Evolutionary conservation across 306 rosid species (phyloP).

Genomic region (Nissolia schottii): DNA sequence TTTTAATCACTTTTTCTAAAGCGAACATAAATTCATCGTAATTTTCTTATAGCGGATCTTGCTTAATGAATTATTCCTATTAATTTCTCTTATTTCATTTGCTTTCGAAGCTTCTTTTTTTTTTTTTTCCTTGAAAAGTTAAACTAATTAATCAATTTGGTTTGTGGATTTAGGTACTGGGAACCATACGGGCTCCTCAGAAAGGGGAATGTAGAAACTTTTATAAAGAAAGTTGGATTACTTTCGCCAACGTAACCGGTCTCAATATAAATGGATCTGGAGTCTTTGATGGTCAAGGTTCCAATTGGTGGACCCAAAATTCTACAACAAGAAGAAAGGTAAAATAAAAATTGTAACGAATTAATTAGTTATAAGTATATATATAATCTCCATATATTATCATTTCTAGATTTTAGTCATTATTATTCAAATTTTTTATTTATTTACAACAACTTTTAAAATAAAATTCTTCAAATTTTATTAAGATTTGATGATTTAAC

Average conservation of each 20-base stretch:
- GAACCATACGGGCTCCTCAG: background rate
- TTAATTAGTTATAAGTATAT: background rate
- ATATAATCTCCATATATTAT: too few relatives aligned
- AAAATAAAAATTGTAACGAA: background rate
- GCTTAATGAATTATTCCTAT: background rate
- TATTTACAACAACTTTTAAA: too few relatives aligned
- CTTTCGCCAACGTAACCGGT: background rate
- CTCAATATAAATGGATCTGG: background rate
- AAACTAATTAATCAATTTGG: background rate
- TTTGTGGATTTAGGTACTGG: background rate
- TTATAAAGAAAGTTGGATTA: background rate
- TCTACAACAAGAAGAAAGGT: background rate
- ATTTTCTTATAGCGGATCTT: too few relatives aligned
- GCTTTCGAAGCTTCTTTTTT: background rate
- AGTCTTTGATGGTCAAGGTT: background rate
- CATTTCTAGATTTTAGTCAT: too few relatives aligned
- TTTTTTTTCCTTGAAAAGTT: background rate
- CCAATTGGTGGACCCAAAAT: background rate
- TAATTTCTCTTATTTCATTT: background rate
- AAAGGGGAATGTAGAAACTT: background rate
- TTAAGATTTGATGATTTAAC: too few relatives aligned
- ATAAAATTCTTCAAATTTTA: too few relatives aligned
- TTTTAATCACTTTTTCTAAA: too few relatives aligned
- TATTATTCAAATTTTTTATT: too few relatives aligned
- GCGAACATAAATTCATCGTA: too few relatives aligned